A percentile compares a stretch with the other conserved stretches of the same genome.
Conservation (phyloP, 164 flowering plant species). For the Aristolochia fimbriata region DNA sequence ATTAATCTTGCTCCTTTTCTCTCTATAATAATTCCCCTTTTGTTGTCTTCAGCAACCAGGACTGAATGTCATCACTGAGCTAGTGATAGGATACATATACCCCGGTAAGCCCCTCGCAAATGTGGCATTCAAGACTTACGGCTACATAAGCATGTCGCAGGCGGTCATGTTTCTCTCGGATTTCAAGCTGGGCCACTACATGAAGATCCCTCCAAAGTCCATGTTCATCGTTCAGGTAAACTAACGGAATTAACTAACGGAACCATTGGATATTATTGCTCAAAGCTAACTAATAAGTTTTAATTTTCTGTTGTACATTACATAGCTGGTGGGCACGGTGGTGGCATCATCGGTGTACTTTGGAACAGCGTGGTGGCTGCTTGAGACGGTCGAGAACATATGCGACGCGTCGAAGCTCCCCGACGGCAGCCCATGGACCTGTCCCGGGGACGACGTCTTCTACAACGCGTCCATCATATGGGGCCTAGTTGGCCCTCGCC, state of each 20-base stretch:
- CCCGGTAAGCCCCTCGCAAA: conserved; percentile 8
- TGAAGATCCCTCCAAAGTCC: conserved; percentile 12
- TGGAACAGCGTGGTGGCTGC: conserved; percentile 22
- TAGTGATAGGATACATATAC: conserved; percentile 3
- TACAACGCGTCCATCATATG: conserved; percentile 22
- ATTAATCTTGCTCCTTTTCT: not conserved
- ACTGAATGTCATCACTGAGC: conserved; percentile 7
- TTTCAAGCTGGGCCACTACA: conserved; percentile 11
- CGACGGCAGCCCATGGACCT: conserved; percentile 23
- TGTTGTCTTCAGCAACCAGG: conserved; percentile 9
- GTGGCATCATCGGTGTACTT: conserved; percentile 14
- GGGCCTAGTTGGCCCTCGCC: conserved; percentile 18
- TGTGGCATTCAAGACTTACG: conserved; percentile 9
- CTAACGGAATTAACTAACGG: too few species aligned
- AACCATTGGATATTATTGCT: too few species aligned
- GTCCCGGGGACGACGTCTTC: conserved; percentile 20
- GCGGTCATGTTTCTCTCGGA: conserved; percentile 2
- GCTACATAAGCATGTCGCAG: conserved; percentile 9
- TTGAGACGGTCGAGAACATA: conserved; percentile 12
- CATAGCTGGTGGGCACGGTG: conserved; percentile 17
- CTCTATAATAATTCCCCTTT: too few species aligned
- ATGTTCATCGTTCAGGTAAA: conserved; percentile 7
- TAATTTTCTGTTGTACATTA: too few species aligned
- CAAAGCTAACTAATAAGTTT: too few species aligned
- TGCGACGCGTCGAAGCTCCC: conserved; percentile 15